These are phyloP conservation scores for Fomitopsis schrenkii DNA, from an alignment of 1,284 basidiomycete genomes.

Conservation along the genomic window DNA sequence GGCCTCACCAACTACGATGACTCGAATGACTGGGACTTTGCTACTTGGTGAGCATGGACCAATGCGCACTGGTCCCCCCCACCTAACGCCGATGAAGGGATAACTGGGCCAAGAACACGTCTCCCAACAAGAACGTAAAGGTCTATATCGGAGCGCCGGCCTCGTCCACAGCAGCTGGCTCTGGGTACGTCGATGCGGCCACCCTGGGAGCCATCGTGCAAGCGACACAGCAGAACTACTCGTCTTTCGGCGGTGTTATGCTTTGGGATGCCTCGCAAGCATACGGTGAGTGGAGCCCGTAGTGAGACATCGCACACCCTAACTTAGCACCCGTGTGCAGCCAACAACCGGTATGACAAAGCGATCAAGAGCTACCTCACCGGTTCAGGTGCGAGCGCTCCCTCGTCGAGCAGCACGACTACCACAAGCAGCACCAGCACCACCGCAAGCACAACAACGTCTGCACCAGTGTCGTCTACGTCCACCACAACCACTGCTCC, in stretches of 20 bases:
- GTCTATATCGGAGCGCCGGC: conserved; percentile 62
- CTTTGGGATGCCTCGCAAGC: conserved; percentile 64
- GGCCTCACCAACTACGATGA: conserved; percentile 39
- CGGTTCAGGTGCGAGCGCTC: conserved; percentile 20
- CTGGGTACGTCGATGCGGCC: conserved; percentile 46
- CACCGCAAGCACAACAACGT: conserved; percentile 21
- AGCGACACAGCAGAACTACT: conserved; percentile 43
- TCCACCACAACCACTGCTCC: conserved; percentile 27
- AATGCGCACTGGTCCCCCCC: not conserved
- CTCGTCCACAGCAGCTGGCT: conserved; percentile 41
- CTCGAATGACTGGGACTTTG: conserved; percentile 47
- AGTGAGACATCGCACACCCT: not conserved
- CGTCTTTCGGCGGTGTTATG: conserved; percentile 70
- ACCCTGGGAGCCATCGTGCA: conserved; percentile 42
- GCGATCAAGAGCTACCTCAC: conserved; percentile 49
- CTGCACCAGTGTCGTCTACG: conserved; percentile 16
- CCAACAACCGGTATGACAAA: conserved; percentile 47
- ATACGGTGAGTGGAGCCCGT: conserved; percentile 34
- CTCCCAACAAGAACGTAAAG: conserved; percentile 57
- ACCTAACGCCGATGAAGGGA: conserved; percentile 38
- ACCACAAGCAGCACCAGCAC: conserved; percentile 21
- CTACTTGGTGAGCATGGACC: conserved; percentile 35
- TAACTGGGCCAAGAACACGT: conserved; percentile 54
- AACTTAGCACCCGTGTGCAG: conserved; percentile 24
- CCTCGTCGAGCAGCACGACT: conserved; percentile 9